These are phyloP conservation scores for Phylloboletellus chloephorus DNA, from an alignment of 1,284 basidiomycete species.

Conservation along the genomic window DNA sequence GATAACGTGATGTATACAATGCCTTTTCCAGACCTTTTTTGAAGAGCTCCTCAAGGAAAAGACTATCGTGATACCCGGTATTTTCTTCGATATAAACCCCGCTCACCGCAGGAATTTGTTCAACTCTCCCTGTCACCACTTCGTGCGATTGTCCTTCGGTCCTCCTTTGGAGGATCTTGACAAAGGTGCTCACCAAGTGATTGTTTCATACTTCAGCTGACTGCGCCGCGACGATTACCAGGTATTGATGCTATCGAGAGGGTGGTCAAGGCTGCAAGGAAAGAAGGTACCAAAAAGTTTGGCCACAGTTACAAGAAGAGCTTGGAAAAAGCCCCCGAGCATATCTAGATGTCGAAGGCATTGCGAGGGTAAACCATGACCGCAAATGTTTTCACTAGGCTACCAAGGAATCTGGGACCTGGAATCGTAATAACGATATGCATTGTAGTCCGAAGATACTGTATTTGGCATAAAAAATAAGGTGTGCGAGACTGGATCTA, in stretches of 20 bases:
- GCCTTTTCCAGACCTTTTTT: slow-evolving; percentile 72
- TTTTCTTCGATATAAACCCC: slow-evolving; percentile 89
- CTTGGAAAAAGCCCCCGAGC: slow-evolving; percentile 33
- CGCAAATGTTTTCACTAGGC: not conserved
- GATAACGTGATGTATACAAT: slow-evolving; percentile 1
- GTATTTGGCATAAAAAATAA: slow-evolving; percentile 3
- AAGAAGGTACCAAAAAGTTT: slow-evolving; percentile 53
- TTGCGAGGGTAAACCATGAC: not conserved
- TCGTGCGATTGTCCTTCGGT: slow-evolving; percentile 83
- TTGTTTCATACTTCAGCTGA: slow-evolving; percentile 2
- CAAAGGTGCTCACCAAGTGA: slow-evolving; percentile 47
- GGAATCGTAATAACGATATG: slow-evolving; percentile 6
- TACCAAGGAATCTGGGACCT: not conserved
- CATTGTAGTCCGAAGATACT: too few species aligned
- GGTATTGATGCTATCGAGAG: slow-evolving; percentile 83
- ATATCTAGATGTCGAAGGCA: slow-evolving; percentile 18
- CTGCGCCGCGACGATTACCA: slow-evolving; percentile 20
- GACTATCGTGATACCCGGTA: slow-evolving; percentile 84
- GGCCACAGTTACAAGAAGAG: slow-evolving; percentile 69
- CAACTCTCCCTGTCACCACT: slow-evolving; percentile 88
- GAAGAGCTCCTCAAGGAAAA: slow-evolving; percentile 90
- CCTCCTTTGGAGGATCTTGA: slow-evolving; percentile 81
- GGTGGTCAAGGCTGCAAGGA: slow-evolving; percentile 67
- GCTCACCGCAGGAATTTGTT: slow-evolving; percentile 82
- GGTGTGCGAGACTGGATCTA: not conserved